Evolutionary conservation across 345 rosid genomes (phyloP), one percentile per base, ranked within the genome.

Genomic region (Stellera chamaejasme): DNA sequence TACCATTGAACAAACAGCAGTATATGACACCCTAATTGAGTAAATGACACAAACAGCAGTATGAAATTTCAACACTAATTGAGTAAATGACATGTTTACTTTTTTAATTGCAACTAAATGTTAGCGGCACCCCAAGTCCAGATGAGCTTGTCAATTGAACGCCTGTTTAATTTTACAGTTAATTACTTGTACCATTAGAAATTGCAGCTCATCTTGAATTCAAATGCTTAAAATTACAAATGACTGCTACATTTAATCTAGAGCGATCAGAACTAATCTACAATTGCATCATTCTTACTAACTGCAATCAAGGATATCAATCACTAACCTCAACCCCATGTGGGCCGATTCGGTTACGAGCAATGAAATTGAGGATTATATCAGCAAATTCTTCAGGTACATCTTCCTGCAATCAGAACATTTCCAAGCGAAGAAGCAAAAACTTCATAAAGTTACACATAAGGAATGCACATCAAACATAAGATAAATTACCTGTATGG

Each of bases 301-400:
- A 45, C 2, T 13, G 12, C 8, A 48, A 39, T 36, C 60, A 56
- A 6, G 10, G 45, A 58, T 45, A 46, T 11, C 10, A 8, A 13
- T 32, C 10, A 65, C 78, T 39, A 69, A 93, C 97, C 99, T 89
- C 86, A 16, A 86, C 75, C 57, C 96, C 99, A 56, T 68, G 70
- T 59, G 96, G 85, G 2, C 99, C 90, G 27, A 89, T 89, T 43
- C 81, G 82, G 64, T 93, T 89, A 14, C 80, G 99, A 46, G 89
- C 66, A 54, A 89, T 69, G 56, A 93, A 93, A 69, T 82, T 84
- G 56, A 78, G 62, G 16, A 89, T 58, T 39, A 82, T 70, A 3
- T 62, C 19, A 10, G 94, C 83, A 73, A 93, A 89, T 72, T 93
- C 99, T n/a, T 89, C 96, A 0, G 98, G 94, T 25, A 74, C 85